Evolutionary conservation across 2,329 filamentous ascomycete genomes (phyloP), one percentile per base, ranked within the genome.

Genomic region (Lomentospora prolificans): DNA sequence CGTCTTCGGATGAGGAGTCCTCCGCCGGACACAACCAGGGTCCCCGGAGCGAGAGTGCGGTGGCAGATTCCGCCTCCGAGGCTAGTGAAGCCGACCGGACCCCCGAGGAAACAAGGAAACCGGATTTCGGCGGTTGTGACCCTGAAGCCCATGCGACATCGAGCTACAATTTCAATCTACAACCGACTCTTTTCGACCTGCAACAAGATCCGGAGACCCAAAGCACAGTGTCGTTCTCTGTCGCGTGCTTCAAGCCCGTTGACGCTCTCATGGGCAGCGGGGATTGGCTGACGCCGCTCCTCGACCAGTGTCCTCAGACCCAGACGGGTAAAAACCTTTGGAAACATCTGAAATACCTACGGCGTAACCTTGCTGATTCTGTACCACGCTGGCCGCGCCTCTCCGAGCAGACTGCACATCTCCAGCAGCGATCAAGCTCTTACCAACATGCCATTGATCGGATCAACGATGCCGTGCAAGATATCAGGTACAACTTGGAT

Each of bases 311-410:
- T 9, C 52, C 39, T 6, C 24, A 14, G 4, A 55, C 52, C 3
- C 12, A 28, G 2, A 24, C 19, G 6, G 52, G 39, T n/a, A 28
- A 12, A 14, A 57, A 55, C 10, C 31, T 58, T 22, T 60, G 55
- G 55, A 39, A 57, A 6, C 56, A 56, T 33, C 57, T 58, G 5
- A 51, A 33, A 22, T 58, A 58, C n/a, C 46, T 59, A 4, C 50
- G 31, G 12, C 52, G 57, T 10, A 56, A 58, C 8, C 33, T 58
- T 33, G 31, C 54, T 50, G 25, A 33, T n/a, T 1, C 30, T 12
- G 39, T 51, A 31, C 52, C 48, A 1, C 12, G 10, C 9, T 27
- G 33, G 3, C 39, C 36, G 3, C 19, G 41, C n/a, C 41, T 57
- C 3, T 4, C 36, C 24, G 14, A 17, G 27, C 57, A 51, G 14